Conservation (phyloP, 305 asterid genomes). For the Lippia alba region DNA sequence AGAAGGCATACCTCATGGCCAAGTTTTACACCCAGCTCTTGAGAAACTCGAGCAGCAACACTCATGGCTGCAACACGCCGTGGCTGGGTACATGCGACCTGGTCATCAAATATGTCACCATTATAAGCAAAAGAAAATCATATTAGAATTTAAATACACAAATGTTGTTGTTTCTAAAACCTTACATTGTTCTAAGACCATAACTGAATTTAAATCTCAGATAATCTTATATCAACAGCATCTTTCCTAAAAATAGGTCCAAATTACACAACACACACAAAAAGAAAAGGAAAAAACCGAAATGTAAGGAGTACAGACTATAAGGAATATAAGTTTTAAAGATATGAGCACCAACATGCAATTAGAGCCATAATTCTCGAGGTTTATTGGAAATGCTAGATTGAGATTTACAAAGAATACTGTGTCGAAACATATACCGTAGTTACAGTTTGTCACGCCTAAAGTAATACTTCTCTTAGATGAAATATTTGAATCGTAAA, state of each 20-base stretch:
- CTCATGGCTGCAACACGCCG: constrained; percentile 99
- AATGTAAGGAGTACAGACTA: not conserved
- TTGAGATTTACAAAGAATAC: constrained; percentile 5
- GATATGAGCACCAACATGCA: not conserved
- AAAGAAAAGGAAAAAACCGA: not conserved
- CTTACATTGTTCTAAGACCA: constrained; percentile 15
- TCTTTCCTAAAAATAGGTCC: not conserved
- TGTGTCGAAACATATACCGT: not conserved
- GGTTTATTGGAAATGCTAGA: constrained; percentile 1
- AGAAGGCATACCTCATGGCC: constrained; percentile 77
- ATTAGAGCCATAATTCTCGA: constrained; percentile 2
- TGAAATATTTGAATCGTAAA: not conserved
- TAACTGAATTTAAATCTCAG: not conserved
- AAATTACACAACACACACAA: not conserved
- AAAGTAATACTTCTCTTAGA: constrained; percentile 9
- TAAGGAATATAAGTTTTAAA: not conserved
- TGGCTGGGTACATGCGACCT: constrained; percentile 95
- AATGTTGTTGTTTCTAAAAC: not conserved
- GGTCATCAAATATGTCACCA: constrained; percentile 31
- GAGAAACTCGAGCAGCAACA: constrained; percentile 94
- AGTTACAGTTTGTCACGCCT: not conserved
- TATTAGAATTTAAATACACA: constrained; percentile 12
- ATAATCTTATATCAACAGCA: constrained; percentile 20
- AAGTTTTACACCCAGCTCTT: constrained; percentile 97
- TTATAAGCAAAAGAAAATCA: constrained; percentile 28